These are phyloP conservation scores for Diaporthe amygdali DNA, from an alignment of 2,329 filamentous ascomycete genomes.

Conservation along the genomic window DNA sequence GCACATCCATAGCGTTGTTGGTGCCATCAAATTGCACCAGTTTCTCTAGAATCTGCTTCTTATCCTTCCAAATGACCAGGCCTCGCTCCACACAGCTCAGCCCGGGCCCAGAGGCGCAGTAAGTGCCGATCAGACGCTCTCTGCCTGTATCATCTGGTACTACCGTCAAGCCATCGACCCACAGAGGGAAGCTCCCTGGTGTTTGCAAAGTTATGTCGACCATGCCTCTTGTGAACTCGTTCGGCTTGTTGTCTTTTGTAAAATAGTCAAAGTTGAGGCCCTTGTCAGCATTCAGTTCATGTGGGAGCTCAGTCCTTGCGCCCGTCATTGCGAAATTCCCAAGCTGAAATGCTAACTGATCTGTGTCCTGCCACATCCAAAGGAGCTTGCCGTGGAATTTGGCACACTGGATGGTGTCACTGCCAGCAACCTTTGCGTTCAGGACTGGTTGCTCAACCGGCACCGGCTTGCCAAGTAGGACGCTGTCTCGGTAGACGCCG, in stretches of 20 bases:
- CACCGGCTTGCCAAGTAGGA: slow-evolving; percentile 17
- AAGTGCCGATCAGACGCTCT: slow-evolving; percentile 17
- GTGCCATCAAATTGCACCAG: slow-evolving; percentile 4
- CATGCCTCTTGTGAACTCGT: slow-evolving; percentile 20
- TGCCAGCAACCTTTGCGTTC: slow-evolving; percentile 24
- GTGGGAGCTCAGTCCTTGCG: slow-evolving; percentile 19
- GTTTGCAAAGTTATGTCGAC: slow-evolving; percentile 9
- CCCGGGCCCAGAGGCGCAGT: slow-evolving; percentile 9
- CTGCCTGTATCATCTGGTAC: background rate
- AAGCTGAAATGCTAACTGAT: slow-evolving; percentile 20
- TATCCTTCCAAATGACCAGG: slow-evolving; percentile 20
- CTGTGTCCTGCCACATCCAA: slow-evolving; percentile 27
- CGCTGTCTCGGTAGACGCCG: slow-evolving; percentile 23
- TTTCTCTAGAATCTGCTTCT: slow-evolving; percentile 4
- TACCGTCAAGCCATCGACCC: slow-evolving; percentile 23
- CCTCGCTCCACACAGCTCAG: slow-evolving; percentile 17
- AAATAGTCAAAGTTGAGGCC: slow-evolving; percentile 21
- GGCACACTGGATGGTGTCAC: slow-evolving; percentile 24
- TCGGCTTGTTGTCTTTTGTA: slow-evolving; percentile 5
- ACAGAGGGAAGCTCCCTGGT: slow-evolving; percentile 15
- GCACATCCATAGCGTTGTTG: background rate
- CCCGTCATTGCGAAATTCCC: slow-evolving; percentile 26
- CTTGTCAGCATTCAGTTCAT: slow-evolving; percentile 9
- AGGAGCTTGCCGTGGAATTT: slow-evolving; percentile 18
- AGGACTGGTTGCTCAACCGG: slow-evolving; percentile 9